Conservation (phyloP, 2,329 filamentous ascomycete genomes). For the Epicoccum sorghinum region DNA sequence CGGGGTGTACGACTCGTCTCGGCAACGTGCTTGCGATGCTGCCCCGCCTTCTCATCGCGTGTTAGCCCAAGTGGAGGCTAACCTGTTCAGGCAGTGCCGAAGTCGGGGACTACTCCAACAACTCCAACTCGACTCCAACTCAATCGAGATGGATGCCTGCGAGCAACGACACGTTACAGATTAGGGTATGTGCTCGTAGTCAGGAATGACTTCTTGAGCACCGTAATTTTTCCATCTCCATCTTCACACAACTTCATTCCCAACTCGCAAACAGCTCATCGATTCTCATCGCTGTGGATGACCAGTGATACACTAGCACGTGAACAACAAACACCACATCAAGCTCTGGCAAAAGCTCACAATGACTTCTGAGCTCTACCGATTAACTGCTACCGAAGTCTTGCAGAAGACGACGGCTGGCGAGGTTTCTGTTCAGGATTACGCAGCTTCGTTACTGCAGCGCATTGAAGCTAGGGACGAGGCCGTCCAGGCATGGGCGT, state of each 20-base stretch:
- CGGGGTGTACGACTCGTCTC: too few relatives aligned
- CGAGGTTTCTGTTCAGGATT: constrained; percentile 35
- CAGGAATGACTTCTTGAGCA: not conserved
- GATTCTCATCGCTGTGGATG: not conserved
- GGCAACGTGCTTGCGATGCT: too few relatives aligned
- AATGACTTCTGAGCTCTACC: constrained; percentile 2
- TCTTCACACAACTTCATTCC: not conserved
- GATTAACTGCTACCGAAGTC: constrained; percentile 31
- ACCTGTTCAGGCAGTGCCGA: not conserved
- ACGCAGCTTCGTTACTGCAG: constrained; percentile 36
- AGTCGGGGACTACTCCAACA: not conserved
- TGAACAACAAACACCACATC: not conserved
- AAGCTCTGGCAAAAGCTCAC: too few relatives aligned
- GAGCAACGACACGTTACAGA: not conserved
- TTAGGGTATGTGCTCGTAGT: too few relatives aligned
- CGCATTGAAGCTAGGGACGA: constrained; percentile 36
- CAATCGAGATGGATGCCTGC: not conserved
- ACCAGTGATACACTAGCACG: not conserved
- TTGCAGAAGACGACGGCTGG: constrained; percentile 30
- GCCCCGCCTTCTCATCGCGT: too few relatives aligned
- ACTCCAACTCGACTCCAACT: not conserved
- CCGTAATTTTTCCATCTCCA: not conserved
- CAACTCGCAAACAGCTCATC: too few relatives aligned
- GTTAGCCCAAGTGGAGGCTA: too few relatives aligned
- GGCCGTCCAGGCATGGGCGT: constrained; percentile 39